Evolutionary conservation across 2,329 filamentous ascomycete species (phyloP).

Genomic region (Neoscytalidium dimidiatum): DNA sequence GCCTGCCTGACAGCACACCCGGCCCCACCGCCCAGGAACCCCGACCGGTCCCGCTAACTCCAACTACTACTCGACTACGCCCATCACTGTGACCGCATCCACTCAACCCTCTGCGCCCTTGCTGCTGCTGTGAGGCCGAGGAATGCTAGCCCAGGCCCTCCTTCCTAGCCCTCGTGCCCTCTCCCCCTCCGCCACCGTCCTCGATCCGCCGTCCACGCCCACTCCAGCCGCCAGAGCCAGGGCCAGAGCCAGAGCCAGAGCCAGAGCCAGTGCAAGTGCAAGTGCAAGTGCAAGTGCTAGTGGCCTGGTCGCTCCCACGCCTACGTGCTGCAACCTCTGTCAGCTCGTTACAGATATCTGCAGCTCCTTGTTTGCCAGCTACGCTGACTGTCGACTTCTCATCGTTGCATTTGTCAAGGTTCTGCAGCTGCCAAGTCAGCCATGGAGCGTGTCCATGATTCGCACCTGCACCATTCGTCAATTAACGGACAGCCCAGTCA

Average conservation of each 20-base stretch:
- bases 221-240: background rate
- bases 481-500: too few relatives aligned
- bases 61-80: background rate
- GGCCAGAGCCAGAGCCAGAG: too few relatives aligned
- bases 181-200: background rate
- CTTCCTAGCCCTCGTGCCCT: background rate
- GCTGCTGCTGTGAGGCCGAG: background rate
- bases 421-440: background rate
- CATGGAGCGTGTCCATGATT: background rate
- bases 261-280: too few relatives aligned
- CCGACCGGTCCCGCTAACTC: background rate
- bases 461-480: background rate
- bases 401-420: background rate
- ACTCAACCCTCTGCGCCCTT: background rate
- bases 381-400: too few relatives aligned
- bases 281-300: too few relatives aligned
- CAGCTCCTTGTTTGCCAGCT: background rate
- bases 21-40: background rate
- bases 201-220: background rate
- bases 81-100: background rate
- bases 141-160: background rate
- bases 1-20: background rate
- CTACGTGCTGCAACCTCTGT: too few relatives aligned
- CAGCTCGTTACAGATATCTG: too few relatives aligned
- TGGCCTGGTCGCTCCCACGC: too few relatives aligned